Conservation (phyloP, 2,329 filamentous ascomycete species). For the Fusarium sp. region DNA sequence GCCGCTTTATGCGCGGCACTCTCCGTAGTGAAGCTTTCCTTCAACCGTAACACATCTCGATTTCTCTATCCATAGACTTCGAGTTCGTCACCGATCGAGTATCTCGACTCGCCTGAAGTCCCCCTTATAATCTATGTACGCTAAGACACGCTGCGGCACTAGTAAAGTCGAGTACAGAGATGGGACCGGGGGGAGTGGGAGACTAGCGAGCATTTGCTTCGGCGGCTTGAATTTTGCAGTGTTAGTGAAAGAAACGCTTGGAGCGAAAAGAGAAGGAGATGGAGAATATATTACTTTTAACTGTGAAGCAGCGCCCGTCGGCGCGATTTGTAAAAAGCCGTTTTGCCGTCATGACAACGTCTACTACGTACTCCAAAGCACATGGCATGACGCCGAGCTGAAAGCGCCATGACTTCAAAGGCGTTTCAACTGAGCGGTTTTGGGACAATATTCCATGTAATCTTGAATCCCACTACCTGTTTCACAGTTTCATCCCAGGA, state of each 20-base stretch:
- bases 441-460: neutral
- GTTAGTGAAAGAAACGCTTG: slow-evolving; percentile 5
- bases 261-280: slow-evolving; percentile 24
- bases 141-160: slow-evolving; percentile 23
- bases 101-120: slow-evolving; percentile 8
- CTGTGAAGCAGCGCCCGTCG: slow-evolving; percentile 2
- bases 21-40: neutral
- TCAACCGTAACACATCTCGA: neutral
- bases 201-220: slow-evolving; percentile 27
- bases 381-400: neutral
- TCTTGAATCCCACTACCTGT: neutral
- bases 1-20: slow-evolving; percentile 18
- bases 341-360: slow-evolving; percentile 9
- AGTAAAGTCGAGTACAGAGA: slow-evolving; percentile 7
- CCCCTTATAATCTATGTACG: slow-evolving; percentile 17
- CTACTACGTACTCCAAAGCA: slow-evolving; percentile 6
- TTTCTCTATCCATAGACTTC: neutral
- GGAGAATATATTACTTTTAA: slow-evolving; percentile 7
- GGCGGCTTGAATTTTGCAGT: slow-evolving; percentile 12
- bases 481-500: neutral
- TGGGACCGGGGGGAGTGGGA: slow-evolving; percentile 15
- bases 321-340: neutral
- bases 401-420: slow-evolving; percentile 29
- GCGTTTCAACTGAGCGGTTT: slow-evolving; percentile 18
- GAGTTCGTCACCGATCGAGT: neutral